Evolutionary conservation across 164 flowering plant species (phyloP).

Genomic region (Chimonanthus salicifolius): DNA sequence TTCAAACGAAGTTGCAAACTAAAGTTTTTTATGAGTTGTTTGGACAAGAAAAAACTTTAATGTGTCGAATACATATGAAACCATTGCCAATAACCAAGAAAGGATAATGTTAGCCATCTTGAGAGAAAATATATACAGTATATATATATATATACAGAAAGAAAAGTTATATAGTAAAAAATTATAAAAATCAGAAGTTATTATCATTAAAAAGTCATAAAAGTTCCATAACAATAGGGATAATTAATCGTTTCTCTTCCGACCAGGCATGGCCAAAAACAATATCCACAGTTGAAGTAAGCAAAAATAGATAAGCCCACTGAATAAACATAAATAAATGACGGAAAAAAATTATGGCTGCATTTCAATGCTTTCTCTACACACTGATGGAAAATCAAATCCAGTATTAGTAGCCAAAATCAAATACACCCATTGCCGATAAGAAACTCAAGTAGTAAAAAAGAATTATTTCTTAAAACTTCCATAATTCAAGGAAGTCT

Average conservation of each 20-base stretch:
- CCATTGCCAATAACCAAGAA: no score
- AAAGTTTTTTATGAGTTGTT: no score
- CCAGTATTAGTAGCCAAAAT: no score
- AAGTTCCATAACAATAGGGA: not conserved
- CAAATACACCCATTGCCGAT: not conserved
- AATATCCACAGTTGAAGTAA: not conserved
- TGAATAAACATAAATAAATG: no score
- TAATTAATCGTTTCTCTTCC: not conserved
- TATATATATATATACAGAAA: no score
- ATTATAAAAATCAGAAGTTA: no score
- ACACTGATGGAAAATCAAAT: not conserved
- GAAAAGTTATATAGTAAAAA: no score
- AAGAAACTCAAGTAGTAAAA: not conserved
- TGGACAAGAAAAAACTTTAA: no score
- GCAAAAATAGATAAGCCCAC: not conserved
- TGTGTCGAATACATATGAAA: no score
- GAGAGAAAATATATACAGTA: no score
- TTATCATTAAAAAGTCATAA: not conserved
- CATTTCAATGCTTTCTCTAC: not conserved
- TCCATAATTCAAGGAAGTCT: not conserved
- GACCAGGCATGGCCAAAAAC: not conserved
- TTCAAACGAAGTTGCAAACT: no score
- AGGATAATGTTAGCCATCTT: no score
- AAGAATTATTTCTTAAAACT: not conserved
- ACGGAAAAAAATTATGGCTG: not conserved